Evolutionary conservation across 2,329 filamentous ascomycete species (phyloP).

Genomic region (Colletotrichum sp.): DNA sequence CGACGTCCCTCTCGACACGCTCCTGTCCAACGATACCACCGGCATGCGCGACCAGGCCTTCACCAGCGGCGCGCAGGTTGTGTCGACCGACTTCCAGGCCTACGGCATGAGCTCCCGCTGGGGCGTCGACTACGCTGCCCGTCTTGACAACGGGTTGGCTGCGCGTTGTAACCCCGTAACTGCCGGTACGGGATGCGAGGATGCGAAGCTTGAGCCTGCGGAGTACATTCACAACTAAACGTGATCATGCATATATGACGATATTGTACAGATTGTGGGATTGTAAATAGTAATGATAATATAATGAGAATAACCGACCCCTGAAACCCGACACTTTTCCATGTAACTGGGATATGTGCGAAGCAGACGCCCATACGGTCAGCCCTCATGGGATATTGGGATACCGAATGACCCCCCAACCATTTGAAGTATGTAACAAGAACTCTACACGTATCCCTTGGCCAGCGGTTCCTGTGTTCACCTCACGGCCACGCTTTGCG

Average conservation of each 20-base stretch:
- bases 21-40: constrained; percentile 43
- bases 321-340: background rate
- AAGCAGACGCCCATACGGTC: background rate
- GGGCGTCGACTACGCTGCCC: constrained; percentile 50
- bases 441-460: background rate
- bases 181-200: constrained; percentile 21
- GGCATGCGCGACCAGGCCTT: constrained; percentile 45
- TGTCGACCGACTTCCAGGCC: constrained; percentile 52
- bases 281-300: background rate
- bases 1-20: constrained; percentile 49
- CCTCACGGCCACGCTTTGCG: background rate
- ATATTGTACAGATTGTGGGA: background rate
- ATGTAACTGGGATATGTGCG: background rate
- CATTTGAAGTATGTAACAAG: background rate
- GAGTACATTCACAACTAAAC: constrained; percentile 22
- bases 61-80: constrained; percentile 52
- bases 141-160: constrained; percentile 23
- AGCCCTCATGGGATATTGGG: background rate
- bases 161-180: constrained; percentile 38
- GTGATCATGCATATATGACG: too few relatives aligned
- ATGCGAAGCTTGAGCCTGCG: constrained; percentile 23
- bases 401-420: background rate
- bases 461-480: background rate
- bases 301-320: background rate
- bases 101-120: constrained; percentile 52